Evolutionary conservation across 306 rosid genomes (phyloP).

Genomic region (Quercus dentata): DNA sequence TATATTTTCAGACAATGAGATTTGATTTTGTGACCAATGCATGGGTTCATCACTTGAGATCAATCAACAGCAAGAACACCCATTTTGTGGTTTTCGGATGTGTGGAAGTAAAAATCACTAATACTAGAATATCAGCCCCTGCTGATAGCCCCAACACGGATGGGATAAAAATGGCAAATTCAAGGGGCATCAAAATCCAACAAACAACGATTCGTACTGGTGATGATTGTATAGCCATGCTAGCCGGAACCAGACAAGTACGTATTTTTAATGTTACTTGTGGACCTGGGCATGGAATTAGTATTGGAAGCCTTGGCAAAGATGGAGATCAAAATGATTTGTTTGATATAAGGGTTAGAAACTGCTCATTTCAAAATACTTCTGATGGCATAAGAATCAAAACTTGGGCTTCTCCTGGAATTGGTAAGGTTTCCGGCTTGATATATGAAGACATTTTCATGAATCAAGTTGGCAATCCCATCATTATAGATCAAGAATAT

Average conservation of each 20-base stretch:
- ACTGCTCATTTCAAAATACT: constrained; percentile 41
- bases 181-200: constrained; percentile 27
- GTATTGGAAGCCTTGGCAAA: constrained; percentile 63
- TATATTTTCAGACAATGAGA: constrained; percentile 37
- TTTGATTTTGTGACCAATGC: constrained; percentile 51
- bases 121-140: constrained; percentile 37
- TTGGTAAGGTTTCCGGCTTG: constrained; percentile 26
- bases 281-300: constrained; percentile 78
- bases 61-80: constrained; percentile 42
- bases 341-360: constrained; percentile 28
- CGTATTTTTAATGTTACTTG: constrained; percentile 31
- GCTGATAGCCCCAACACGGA: constrained; percentile 61
- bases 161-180: constrained; percentile 55
- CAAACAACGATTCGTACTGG: constrained; percentile 36
- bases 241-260: constrained; percentile 36
- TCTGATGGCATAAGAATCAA: constrained; percentile 60
- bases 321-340: constrained; percentile 31
- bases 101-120: constrained; percentile 32
- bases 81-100: constrained; percentile 46
- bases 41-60: constrained; percentile 34
- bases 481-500: constrained; percentile 55
- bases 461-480: constrained; percentile 41
- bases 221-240: constrained; percentile 57
- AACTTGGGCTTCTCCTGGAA: constrained; percentile 45
- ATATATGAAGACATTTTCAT: constrained; percentile 46